A percentile compares a stretch with the other conserved stretches of the same genome.
phyloP scores from a whole-genome alignment of 2,329 filamentous ascomycete species.

The Cladosporium halotolerans region DNA sequence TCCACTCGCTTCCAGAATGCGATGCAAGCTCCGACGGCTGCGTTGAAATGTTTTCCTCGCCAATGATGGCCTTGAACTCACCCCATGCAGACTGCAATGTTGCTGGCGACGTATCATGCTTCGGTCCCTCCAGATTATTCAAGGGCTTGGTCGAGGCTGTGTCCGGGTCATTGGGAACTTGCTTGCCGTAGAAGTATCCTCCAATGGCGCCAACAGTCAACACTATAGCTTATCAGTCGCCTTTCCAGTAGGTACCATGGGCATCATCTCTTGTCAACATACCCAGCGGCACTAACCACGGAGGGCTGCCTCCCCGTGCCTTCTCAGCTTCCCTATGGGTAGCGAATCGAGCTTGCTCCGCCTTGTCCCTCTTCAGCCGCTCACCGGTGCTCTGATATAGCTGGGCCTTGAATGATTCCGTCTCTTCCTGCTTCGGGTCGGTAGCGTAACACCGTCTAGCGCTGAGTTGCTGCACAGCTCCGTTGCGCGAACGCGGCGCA shows the following conservation, averaged over 20 bases:
- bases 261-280: slow-evolving; percentile 3
- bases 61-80: slow-evolving; percentile 56
- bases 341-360: slow-evolving; percentile 48
- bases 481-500: not conserved
- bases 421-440: slow-evolving; percentile 30
- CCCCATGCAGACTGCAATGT: slow-evolving; percentile 60
- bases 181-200: slow-evolving; percentile 52
- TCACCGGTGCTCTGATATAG: slow-evolving; percentile 56
- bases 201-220: slow-evolving; percentile 45
- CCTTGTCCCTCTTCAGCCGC: slow-evolving; percentile 52
- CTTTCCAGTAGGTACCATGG: not conserved
- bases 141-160: slow-evolving; percentile 54
- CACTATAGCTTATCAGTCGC: slow-evolving; percentile 34
- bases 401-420: slow-evolving; percentile 52
- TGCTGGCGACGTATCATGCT: slow-evolving; percentile 50
- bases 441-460: slow-evolving; percentile 32
- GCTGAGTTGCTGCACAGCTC: slow-evolving; percentile 2
- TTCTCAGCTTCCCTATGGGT: slow-evolving; percentile 29
- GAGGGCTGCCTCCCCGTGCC: slow-evolving; percentile 21
- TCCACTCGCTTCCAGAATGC: slow-evolving; percentile 60
- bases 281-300: slow-evolving; percentile 29
- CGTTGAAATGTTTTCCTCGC: slow-evolving; percentile 58
- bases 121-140: slow-evolving; percentile 39
- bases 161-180: slow-evolving; percentile 39
- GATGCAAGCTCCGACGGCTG: slow-evolving; percentile 47